phyloP scores from a whole-genome alignment of 768 basidiomycete species.

The Leccinum pellstonianum region DNA sequence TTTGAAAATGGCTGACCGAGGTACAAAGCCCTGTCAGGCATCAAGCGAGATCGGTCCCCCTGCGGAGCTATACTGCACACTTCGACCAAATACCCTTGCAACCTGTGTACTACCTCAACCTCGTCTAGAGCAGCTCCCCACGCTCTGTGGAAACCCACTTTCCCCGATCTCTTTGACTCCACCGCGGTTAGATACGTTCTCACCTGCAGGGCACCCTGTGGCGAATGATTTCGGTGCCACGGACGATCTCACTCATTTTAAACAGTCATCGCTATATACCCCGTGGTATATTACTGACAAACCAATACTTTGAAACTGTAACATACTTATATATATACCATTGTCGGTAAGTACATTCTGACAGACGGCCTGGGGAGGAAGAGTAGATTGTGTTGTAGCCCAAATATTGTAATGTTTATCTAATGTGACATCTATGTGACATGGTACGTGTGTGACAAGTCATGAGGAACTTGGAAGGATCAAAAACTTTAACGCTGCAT shows the following conservation, averaged over 20 bases:
- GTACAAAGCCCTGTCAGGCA: slow-evolving; percentile 20
- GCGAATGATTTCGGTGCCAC: neutral
- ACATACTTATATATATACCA: neutral
- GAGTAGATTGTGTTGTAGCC: neutral
- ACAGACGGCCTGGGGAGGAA: neutral
- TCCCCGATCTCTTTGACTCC: neutral
- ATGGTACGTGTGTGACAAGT: neutral
- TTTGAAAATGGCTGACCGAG: slow-evolving; percentile 3
- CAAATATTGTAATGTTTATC: neutral
- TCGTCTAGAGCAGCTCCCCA: slow-evolving; percentile 4
- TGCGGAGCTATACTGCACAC: neutral
- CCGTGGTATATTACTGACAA: neutral
- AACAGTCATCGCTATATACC: slow-evolving; percentile 6
- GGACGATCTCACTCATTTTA: neutral
- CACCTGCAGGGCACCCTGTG: neutral
- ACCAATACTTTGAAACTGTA: neutral
- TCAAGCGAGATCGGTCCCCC: slow-evolving; percentile 25
- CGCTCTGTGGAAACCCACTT: neutral
- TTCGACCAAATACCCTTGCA: neutral
- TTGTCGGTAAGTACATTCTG: neutral
- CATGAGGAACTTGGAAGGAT: no score
- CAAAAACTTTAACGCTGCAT: neutral
- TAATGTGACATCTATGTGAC: slow-evolving; percentile 4
- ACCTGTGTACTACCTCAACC: neutral
- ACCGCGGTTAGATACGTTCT: neutral